Conservation (phyloP, 176 grass and related monocot species). For the Rhynchospora pubera region DNA sequence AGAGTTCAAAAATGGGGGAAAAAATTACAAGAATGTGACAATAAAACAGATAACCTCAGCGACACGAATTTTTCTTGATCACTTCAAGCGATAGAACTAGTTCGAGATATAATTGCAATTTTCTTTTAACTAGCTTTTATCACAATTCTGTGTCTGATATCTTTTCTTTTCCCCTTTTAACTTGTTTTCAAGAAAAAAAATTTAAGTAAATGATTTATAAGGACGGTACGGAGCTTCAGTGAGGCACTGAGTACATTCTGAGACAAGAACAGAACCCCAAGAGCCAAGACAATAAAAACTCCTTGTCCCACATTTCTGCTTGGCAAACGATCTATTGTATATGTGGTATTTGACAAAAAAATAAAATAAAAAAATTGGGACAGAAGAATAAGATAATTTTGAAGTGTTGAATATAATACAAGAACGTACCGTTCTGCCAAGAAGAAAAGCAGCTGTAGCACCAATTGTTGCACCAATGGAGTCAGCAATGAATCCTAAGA, state of each 20-base stretch:
- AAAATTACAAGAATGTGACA: background rate
- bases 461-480: conserved; percentile 96
- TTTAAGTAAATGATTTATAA: background rate
- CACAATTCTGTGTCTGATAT: background rate
- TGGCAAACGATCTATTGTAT: background rate
- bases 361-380: background rate
- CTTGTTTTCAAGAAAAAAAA: background rate
- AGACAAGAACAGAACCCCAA: background rate
- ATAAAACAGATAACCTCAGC: background rate
- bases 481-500: conserved; percentile 90
- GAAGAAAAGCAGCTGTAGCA: conserved; percentile 93
- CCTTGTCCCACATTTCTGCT: background rate
- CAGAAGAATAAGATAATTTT: background rate
- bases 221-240: background rate
- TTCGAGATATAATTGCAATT: background rate
- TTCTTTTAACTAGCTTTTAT: background rate
- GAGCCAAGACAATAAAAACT: background rate
- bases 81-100: background rate
- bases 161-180: background rate
- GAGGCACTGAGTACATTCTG: background rate
- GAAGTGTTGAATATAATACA: background rate
- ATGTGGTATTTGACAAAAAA: background rate
- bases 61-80: too few relatives aligned
- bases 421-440: conserved; percentile 81
- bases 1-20: background rate